Percentiles rank a stretch among this genome's conserved stretches.
These are phyloP conservation scores for Rhododendron kiyosumense DNA, from an alignment of 148 eudicot genomes.

Conservation along the genomic window DNA sequence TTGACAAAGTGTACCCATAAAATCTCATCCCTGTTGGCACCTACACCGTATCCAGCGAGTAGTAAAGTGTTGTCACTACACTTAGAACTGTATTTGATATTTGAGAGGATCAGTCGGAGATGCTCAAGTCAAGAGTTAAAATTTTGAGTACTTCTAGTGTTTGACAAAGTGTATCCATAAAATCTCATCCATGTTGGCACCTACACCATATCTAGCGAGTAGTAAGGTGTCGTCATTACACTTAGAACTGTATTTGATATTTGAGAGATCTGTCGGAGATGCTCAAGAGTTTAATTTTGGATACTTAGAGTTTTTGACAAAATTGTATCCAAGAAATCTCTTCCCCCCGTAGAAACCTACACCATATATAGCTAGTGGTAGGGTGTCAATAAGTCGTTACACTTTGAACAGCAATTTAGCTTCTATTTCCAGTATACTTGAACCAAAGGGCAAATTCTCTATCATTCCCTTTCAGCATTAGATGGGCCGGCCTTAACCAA, in stretches of 20 bases:
- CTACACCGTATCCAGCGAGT: not conserved
- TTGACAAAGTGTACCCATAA: not conserved
- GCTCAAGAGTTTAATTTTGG: not conserved
- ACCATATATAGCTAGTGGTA: not conserved
- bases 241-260: too few relatives aligned
- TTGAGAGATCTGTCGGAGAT: too few relatives aligned
- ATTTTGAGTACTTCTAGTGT: not conserved
- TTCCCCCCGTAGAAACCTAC: not conserved
- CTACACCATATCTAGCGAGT: too few relatives aligned
- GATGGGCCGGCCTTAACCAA: not conserved
- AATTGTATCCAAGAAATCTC: not conserved
- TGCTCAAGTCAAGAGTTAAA: not conserved
- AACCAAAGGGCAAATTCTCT: not conserved
- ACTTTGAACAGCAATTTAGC: too few relatives aligned
- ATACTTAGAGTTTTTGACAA: not conserved
- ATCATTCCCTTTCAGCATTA: not conserved
- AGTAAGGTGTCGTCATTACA: too few relatives aligned
- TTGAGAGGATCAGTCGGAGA: too few relatives aligned
- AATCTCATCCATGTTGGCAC: not conserved
- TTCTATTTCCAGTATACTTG: too few relatives aligned
- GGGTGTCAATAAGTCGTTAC: not conserved
- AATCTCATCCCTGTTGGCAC: not conserved
- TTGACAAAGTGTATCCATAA: not conserved
- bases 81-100: too few relatives aligned
- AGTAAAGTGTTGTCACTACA: not conserved